phyloP scores from a whole-genome alignment of 306 rosid species.

The Boehmeria nivea region DNA sequence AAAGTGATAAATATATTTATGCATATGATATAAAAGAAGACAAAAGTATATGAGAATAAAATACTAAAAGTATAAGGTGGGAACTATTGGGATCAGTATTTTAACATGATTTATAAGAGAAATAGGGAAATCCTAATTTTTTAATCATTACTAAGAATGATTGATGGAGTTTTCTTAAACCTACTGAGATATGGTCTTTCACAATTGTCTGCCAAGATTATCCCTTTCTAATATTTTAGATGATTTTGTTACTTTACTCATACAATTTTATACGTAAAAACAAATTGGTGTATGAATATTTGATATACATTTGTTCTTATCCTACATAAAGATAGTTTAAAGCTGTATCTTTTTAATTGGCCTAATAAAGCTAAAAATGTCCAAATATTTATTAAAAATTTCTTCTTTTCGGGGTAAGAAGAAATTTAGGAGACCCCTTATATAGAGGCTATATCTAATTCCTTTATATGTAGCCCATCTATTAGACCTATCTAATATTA shows the following conservation, averaged over 20 bases:
- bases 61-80: conserved; percentile 11
- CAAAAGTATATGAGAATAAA: conserved; percentile 25
- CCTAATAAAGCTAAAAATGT: no score
- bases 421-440: no score
- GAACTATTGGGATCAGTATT: conserved; percentile 32
- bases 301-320: neutral
- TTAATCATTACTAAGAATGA: conserved; percentile 33
- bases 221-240: conserved; percentile 21
- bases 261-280: neutral
- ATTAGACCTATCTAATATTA: no score
- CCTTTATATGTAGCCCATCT: no score
- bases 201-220: conserved; percentile 36
- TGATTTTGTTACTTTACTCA: conserved; percentile 8
- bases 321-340: neutral
- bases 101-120: conserved; percentile 16
- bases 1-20: conserved; percentile 33
- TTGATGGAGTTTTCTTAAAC: conserved; percentile 25
- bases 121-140: conserved; percentile 18
- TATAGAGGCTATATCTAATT: no score
- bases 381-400: no score
- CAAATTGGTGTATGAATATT: conserved; percentile 1
- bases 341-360: no score
- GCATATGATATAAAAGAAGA: conserved; percentile 25
- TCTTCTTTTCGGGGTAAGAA: no score
- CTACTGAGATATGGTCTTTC: conserved; percentile 49